These are phyloP conservation scores for Colletotrichum gloeosporioides DNA, from an alignment of 2,329 filamentous ascomycete species.

Conservation along the genomic window DNA sequence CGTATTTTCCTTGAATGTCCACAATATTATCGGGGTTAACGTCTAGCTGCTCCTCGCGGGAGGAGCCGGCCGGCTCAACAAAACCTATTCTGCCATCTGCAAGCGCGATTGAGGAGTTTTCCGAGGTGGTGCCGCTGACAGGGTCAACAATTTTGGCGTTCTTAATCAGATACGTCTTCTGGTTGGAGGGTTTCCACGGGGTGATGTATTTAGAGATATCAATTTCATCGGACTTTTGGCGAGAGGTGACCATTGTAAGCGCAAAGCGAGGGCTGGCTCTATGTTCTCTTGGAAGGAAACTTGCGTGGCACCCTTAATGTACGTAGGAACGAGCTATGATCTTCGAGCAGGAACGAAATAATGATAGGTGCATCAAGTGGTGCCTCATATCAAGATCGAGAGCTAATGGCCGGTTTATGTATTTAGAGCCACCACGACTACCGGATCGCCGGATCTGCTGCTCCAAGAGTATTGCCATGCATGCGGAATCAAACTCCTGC, in stretches of 20 bases:
- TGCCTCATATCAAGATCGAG: neutral
- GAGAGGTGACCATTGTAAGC: neutral
- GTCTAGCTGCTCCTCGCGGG: neutral
- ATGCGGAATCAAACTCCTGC: neutral
- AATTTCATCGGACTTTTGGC: neutral
- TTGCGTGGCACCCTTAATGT: rapidly evolving
- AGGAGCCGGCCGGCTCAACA: neutral
- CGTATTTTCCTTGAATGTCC: constrained; percentile 30
- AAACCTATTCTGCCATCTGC: neutral
- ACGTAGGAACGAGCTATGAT: neutral
- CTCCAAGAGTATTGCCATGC: neutral
- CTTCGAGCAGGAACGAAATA: neutral
- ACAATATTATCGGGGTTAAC: neutral
- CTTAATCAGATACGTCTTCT: neutral
- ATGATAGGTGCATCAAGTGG: neutral
- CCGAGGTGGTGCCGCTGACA: neutral
- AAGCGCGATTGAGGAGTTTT: neutral
- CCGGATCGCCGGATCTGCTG: neutral
- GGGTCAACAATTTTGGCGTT: neutral
- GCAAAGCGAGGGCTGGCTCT: neutral
- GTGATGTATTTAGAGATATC: neutral
- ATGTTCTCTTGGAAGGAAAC: neutral
- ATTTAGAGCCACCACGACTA: neutral
- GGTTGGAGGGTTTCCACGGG: neutral
- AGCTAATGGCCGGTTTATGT: neutral